Base-by-base conservation (phyloP, 1,139 yeast species). In the Saccharomyces hybrid region DNA sequence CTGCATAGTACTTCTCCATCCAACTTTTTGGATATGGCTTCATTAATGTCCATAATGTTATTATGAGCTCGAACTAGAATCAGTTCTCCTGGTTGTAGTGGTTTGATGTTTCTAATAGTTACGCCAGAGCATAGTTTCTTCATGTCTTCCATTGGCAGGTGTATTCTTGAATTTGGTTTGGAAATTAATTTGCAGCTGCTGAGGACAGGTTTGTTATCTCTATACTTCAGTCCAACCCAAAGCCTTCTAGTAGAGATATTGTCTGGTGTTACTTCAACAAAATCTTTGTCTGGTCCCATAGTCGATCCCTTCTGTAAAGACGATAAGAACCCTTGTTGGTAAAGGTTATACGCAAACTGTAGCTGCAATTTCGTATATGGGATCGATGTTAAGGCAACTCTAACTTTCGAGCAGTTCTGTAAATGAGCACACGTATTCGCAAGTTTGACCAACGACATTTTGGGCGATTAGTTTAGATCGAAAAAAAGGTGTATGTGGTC, bases 161-260 rank as follows among this genome's bases (percentile, higher is more conserved):
- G 73, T 29, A 90, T 86, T 67, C 84, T 79, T 69, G 93, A 78
- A 63, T 87, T 88, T 49, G 99, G 99, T 66, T 85, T 90, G 53
- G 95, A 86, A 48, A 95, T 82, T 64, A 93, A 76, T 44, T 81
- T 78, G 66, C 91, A 81, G 55, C 82, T 79, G 59, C 84, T 78
- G 60, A 93, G 77, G 11, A 93, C 96, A 0, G 97, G 85, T 59
- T 77, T 76, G 66, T 86, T 83, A 62, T 88, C 83, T 67, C 95
- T 82, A 71, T 95, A 93, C 69, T 93, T 93, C 67, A 93, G 76
- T 1, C 91, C 95, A 23, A 93, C 72, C 99, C 99, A 93, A 57
- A 93, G 78, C 63, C 96, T 80, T 66, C 99, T 82, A 0, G 95
- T 81, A 16, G 96, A 74, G 48, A 93, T 82, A 67, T 93, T 91